phyloP scores from a whole-genome alignment of 225 moss, liverwort and hornwort genomes.

The Asterella californica region DNA sequence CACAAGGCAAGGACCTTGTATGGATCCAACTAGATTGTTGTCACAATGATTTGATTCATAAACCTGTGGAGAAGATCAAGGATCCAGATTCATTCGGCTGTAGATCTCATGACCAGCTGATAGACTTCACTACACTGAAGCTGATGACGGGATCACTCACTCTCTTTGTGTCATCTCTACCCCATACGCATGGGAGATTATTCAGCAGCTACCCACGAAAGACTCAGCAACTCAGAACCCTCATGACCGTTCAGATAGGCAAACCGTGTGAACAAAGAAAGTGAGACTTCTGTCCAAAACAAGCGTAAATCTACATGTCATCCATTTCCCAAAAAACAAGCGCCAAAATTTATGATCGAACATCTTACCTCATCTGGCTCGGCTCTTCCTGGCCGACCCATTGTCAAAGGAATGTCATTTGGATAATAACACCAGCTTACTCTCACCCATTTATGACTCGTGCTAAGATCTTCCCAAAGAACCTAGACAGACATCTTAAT shows the following conservation, averaged over 20 bases:
- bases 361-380: constrained; percentile 44
- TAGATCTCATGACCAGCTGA: background rate
- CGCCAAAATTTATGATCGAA: background rate
- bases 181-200: background rate
- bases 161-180: background rate
- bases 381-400: constrained; percentile 45
- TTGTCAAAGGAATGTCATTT: constrained; percentile 49
- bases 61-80: constrained; percentile 33
- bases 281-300: too few relatives aligned
- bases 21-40: constrained; percentile 66
- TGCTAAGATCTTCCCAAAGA: constrained; percentile 51
- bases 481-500: constrained; percentile 44
- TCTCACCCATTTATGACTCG: constrained; percentile 55
- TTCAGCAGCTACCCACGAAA: background rate
- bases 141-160: background rate
- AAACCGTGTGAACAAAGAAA: background rate
- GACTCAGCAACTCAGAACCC: background rate
- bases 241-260: background rate
- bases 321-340: background rate
- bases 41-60: constrained; percentile 74
- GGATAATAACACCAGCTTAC: constrained; percentile 79
- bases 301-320: background rate
- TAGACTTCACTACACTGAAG: too few relatives aligned
- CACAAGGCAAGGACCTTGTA: constrained; percentile 61
- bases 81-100: background rate